Conservation (phyloP, 2,329 filamentous ascomycete species). For the Neonectria faginata region DNA sequence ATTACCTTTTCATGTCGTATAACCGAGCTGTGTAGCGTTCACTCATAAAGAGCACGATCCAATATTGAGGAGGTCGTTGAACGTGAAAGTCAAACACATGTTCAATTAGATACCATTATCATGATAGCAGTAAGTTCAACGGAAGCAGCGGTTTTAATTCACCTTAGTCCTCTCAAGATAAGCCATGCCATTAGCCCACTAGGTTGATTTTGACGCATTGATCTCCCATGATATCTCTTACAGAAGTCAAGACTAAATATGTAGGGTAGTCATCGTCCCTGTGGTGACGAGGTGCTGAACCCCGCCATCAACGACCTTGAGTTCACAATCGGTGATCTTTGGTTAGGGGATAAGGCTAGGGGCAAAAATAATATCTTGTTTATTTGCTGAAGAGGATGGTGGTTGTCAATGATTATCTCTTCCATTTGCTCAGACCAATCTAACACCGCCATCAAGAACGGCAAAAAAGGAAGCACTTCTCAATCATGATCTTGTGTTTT, state of each 20-base stretch:
- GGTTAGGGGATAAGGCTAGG: no score
- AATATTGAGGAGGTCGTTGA: no score
- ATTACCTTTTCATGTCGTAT: not conserved
- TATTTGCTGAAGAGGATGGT: not conserved
- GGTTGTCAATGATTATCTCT: not conserved
- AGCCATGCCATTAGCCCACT: not conserved
- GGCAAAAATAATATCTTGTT: no score
- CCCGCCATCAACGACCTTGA: not conserved
- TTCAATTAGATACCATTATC: no score
- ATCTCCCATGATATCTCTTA: not conserved
- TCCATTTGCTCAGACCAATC: not conserved
- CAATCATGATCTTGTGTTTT: slow-evolving; percentile 40
- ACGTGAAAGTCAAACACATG: no score
- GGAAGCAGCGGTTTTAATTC: no score
- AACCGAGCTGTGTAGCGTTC: not conserved
- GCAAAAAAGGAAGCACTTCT: slow-evolving; percentile 42
- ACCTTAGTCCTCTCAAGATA: not conserved
- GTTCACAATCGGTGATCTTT: no score
- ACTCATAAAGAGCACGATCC: no score
- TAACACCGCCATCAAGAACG: not conserved
- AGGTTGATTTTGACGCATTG: not conserved
- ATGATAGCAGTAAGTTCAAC: no score
- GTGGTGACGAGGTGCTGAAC: no score
- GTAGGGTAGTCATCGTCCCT: not conserved
- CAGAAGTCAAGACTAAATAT: not conserved